Base-by-base conservation (phyloP, 148 eudicot species). In the Vaccinium corymbosum region DNA sequence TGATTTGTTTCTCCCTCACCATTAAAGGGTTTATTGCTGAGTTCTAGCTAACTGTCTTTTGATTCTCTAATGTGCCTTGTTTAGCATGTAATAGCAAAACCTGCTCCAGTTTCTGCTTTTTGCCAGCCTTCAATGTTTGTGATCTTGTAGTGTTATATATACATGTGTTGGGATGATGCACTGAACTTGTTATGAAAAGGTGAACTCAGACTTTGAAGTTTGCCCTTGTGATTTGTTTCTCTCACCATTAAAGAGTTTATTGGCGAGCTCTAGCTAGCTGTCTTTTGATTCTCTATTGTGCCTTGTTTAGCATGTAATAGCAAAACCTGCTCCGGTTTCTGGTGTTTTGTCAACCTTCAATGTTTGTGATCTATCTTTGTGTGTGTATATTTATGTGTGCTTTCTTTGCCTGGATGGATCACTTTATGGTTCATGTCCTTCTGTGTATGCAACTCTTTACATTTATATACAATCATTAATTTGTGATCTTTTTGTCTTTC, bases 391-490 rank as follows among this genome's bases (percentile, higher is more conserved):
- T 35, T 35, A 35, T 35, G 38, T 29, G 32, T 61, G 1, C 1
- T 16, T 56, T 20, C 68, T 61, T 20, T 61, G 27, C 12, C 20
- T 61, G 68, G 27, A 6, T 20, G 27, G n/a, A 20, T 61, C 27
- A 61, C 51, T 49, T 49, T 0, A 8, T 6, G 51, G 9, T 8
- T 49, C 51, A 49, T 84, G 62, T 52, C 68, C 79, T 84, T 80
- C 82, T 52, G 14, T 35, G 52, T 13, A 84, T 79, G 86, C 70
- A 46, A 27, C 64, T 29, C 59, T 68, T 68, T 68, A 25, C 73
- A 68, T 11, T 27, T 68, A 3, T 13, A 66, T 35, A 35, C 22
- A 68, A 32, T 27, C 70, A n/a, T 68, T 27, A 68, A 1, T 27
- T 68, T 68, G 13, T 68, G 16, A 68, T 68, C 38, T 27, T 68